Base-by-base conservation (phyloP, 495 filamentous ascomycete species). In the Aspergillus indologenus region DNA sequence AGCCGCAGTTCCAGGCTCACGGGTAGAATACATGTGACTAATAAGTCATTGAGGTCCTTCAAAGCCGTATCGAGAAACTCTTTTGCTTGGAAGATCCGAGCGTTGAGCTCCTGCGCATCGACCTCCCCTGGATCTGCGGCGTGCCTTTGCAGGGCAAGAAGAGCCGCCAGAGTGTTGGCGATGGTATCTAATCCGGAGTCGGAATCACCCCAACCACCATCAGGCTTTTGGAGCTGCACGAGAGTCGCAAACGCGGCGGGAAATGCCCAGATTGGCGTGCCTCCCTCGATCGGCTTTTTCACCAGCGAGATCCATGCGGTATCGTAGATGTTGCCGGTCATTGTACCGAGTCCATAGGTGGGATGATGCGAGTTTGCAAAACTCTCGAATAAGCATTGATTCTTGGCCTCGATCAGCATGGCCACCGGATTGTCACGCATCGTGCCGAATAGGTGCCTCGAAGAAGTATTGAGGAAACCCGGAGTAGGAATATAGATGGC, bases 261-360 rank as follows among this genome's bases (percentile, higher is more conserved):
- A 40, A 71, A 68, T 14, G 65, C 26, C 68, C 65, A 72, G 2
- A 26, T 29, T 29, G 26, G 3, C 15, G 26, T 47, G 6, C 47
- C 22, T 12, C 50, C 58, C 5, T 66, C 55, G 11, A 45, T 56
- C 4, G 55, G 23, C 53, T 74, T 75, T 15, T 40, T 43, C 14
- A 80, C 50, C 72, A 81, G 73, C 1, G 79, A 70, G 0, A 80
- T 53, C 79, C 77, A 81, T 4, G 78, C 76, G 5, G 79, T 78
- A 48, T 79, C 77, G 58, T 81, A 80, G 34, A 77, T 57, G 5
- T 69, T 65, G 20, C 61, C 42, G 5, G 65, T 66, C 59, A 78
- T 66, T 2, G 64, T 64, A 9, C 69, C 63, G 12, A 73, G 42
- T 11, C 50, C 60, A 45, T 49, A 57, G 26, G 26, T 29, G 26